phyloP scores from a whole-genome alignment of 306 rosid genomes.

The Amphicarpaea edgeworthii region DNA sequence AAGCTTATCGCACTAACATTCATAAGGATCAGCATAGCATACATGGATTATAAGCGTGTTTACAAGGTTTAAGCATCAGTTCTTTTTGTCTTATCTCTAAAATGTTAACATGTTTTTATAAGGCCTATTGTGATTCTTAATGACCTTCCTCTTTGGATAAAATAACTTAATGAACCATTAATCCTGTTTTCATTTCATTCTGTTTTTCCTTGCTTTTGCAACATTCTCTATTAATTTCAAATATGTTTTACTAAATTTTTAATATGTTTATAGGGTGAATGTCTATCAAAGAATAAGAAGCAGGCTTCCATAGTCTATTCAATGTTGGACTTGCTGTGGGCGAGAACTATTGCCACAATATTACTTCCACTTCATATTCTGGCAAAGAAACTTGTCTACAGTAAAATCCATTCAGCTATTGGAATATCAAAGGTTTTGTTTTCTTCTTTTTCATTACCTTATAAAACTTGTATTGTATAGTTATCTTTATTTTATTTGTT shows the following conservation, averaged over 20 bases:
- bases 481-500: constrained; percentile 15
- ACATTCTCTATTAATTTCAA: background rate
- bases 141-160: background rate
- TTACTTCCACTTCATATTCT: constrained; percentile 78
- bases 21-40: constrained; percentile 71
- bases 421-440: constrained; percentile 71
- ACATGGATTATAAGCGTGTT: constrained; percentile 86
- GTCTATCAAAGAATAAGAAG: constrained; percentile 62
- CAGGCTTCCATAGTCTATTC: constrained; percentile 62
- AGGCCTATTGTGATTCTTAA: constrained; percentile 4
- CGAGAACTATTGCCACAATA: constrained; percentile 68
- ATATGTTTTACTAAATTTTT: constrained; percentile 42
- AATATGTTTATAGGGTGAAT: constrained; percentile 69
- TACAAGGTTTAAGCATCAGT: constrained; percentile 69
- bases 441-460: constrained; percentile 15
- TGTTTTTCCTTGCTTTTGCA: constrained; percentile 10
- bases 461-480: background rate
- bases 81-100: constrained; percentile 29
- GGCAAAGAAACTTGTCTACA: constrained; percentile 77
- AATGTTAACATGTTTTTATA: constrained; percentile 32
- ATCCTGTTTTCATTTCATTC: constrained; percentile 16
- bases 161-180: constrained; percentile 18
- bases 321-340: constrained; percentile 75
- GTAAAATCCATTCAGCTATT: constrained; percentile 78
- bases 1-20: constrained; percentile 84